Evolutionary conservation across 441 rosid genomes (phyloP).

Genomic region (Macaranga tanarius): DNA sequence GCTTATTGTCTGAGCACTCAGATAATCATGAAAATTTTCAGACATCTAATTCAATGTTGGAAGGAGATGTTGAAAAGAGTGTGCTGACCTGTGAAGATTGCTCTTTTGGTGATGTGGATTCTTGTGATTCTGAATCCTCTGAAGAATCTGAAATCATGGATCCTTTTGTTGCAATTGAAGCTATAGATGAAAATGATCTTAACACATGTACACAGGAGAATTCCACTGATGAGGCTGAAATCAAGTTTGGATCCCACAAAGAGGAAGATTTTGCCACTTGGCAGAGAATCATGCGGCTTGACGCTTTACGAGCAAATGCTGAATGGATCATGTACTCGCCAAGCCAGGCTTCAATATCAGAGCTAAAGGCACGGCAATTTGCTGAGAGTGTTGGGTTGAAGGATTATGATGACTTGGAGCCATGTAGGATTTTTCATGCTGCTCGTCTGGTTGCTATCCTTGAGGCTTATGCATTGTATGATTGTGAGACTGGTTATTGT

Average conservation of each 20-base stretch:
- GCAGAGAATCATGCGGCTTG: constrained; percentile 93
- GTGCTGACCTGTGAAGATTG: constrained; percentile 45
- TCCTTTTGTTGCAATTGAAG: constrained; percentile 15
- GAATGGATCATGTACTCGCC: constrained; percentile 71
- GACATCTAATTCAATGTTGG: constrained; percentile 29
- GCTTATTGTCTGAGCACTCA: constrained; percentile 34
- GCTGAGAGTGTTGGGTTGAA: constrained; percentile 71
- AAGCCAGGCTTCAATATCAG: constrained; percentile 64
- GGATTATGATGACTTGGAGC: constrained; percentile 76
- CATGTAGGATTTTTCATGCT: constrained; percentile 79
- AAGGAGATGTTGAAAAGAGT: constrained; percentile 46
- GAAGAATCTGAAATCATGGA: constrained; percentile 36
- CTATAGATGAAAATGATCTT: constrained; percentile 23
- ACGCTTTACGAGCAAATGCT: constrained; percentile 79
- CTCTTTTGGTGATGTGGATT: constrained; percentile 45
- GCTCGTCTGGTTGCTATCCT: constrained; percentile 84
- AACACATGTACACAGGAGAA: constrained; percentile 29
- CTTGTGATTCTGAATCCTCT: constrained; percentile 47
- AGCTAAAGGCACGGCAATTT: constrained; percentile 46
- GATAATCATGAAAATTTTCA: constrained; percentile 22
- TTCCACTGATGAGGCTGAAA: constrained; percentile 31
- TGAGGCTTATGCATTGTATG: constrained; percentile 84
- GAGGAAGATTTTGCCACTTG: constrained; percentile 75
- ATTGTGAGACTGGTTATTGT: constrained; percentile 90
- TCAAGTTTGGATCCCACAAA: constrained; percentile 32